A percentile compares a stretch with the other conserved stretches of the same genome.
These are phyloP conservation scores for Monosporascus sp. DNA, from an alignment of 2,329 filamentous ascomycete species.

Conservation along the genomic window DNA sequence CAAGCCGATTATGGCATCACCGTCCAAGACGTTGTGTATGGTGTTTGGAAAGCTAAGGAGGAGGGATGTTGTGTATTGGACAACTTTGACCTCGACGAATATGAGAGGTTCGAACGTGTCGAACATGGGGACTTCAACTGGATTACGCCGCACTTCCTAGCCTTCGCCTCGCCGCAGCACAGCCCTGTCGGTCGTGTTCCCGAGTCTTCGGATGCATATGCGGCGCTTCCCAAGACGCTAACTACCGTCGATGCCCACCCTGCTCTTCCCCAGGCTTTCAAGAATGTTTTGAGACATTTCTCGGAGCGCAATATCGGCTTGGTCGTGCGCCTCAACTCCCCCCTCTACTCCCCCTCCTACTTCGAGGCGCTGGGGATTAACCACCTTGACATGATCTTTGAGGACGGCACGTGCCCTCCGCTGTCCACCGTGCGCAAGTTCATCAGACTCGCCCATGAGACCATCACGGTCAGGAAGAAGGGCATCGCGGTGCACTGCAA, in stretches of 20 bases:
- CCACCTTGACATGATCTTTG: constrained; percentile 99
- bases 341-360: constrained; percentile 93
- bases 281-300: constrained; percentile 92
- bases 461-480: constrained; percentile 85
- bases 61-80: constrained; percentile 86
- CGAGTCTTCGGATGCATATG: constrained; percentile 67
- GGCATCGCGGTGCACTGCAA: constrained; percentile 98
- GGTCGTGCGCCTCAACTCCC: constrained; percentile 91
- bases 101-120: constrained; percentile 90
- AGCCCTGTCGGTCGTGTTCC: constrained; percentile 68
- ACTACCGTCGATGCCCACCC: constrained; percentile 65
- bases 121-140: constrained; percentile 99
- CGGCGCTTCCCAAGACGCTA: constrained; percentile 69
- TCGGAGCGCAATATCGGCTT: constrained; percentile 81
- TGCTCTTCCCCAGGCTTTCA: constrained; percentile 78
- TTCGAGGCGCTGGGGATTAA: constrained; percentile 93
- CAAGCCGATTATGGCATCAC: constrained; percentile 95
- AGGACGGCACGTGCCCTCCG: constrained; percentile 92
- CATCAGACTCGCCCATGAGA: constrained; percentile 89
- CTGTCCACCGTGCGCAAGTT: constrained; percentile 88
- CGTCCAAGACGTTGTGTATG: constrained; percentile 96
- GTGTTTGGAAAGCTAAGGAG: constrained; percentile 98
- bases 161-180: constrained; percentile 92
- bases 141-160: constrained; percentile 91
- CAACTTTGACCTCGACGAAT: constrained; percentile 94